Conservation (phyloP, 768 basidiomycete genomes). For the Termitomyces bulborhizus region DNA sequence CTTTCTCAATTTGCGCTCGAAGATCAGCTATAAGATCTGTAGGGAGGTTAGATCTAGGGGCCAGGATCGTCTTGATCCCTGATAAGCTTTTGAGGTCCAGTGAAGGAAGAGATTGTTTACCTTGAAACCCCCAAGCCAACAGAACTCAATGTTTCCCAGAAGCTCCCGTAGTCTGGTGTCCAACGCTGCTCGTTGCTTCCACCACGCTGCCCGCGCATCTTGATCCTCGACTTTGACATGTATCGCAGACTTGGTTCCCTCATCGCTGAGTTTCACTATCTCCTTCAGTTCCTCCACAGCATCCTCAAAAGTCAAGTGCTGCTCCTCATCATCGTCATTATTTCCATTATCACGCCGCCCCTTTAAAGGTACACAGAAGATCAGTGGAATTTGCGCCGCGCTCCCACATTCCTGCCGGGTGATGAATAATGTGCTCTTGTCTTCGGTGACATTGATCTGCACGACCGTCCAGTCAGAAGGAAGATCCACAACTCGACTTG, state of each 20-base stretch:
- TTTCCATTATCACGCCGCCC: slow-evolving; percentile 70
- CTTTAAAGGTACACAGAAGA: slow-evolving; percentile 88
- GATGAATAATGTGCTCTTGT: slow-evolving; percentile 78
- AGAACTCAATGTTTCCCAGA: slow-evolving; percentile 84
- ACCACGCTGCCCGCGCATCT: slow-evolving; percentile 73
- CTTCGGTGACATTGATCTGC: slow-evolving; percentile 77
- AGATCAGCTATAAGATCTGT: slow-evolving; percentile 48
- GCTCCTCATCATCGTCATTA: slow-evolving; percentile 59
- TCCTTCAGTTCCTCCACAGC: slow-evolving; percentile 70
- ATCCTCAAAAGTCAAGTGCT: slow-evolving; percentile 68
- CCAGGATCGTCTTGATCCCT: slow-evolving; percentile 52
- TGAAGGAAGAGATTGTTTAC: slow-evolving; percentile 31
- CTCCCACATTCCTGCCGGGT: slow-evolving; percentile 63
- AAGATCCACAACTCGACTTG: slow-evolving; percentile 37
- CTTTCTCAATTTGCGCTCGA: slow-evolving; percentile 61
- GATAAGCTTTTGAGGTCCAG: not conserved
- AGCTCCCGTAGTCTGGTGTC: slow-evolving; percentile 72
- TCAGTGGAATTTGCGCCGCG: slow-evolving; percentile 44
- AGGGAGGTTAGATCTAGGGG: slow-evolving; percentile 35
- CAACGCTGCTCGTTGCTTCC: slow-evolving; percentile 72
- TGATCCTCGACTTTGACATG: slow-evolving; percentile 63
- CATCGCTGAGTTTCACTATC: slow-evolving; percentile 76
- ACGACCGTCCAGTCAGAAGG: slow-evolving; percentile 81
- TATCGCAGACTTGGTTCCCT: slow-evolving; percentile 54
- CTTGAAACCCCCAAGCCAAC: slow-evolving; percentile 98